Evolutionary conservation across 495 filamentous ascomycete species (phyloP), one percentile per base, ranked within the genome.

Genomic region (Aspergillus incahuasiensis): DNA sequence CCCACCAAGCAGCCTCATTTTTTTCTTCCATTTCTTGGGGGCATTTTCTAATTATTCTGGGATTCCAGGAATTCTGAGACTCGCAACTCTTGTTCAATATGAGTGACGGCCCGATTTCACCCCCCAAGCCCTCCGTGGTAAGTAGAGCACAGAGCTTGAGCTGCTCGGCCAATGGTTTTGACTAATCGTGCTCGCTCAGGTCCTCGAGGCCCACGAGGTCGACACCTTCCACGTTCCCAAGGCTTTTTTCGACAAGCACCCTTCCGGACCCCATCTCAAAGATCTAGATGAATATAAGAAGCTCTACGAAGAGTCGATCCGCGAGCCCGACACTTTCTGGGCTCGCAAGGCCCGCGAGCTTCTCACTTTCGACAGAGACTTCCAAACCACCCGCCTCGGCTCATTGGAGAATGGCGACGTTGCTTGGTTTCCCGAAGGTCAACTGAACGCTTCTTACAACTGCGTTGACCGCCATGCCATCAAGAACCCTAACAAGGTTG

Each of bases 261-360:
- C 87, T 20, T 69, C 71, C 30, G 82, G 86, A 55, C 84, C 87
- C 32, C 85, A 90, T 68, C 59, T 90, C 40, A 79, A 83, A 59
- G 74, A 75, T 58, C 59, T 97, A 35, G 89, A 95, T 59, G 86
- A 97, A 68, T 98, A 97, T 80, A 84, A 95, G 71, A 76, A 82
- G 74, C 75, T 96, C 58, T 97, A 97, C 79, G 92, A 96, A 63
- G 89, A 98, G 72, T 98, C 94, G 9, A 97, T 98, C 67, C 85
- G 87, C 63, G 79, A 91, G 59, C 92, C 94, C 51, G 74, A 94
- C 54, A 87, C 87, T 68, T 98, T 97, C 84, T 98, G 92, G 90
- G 89, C 77, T 39, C 80, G 80, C 55, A 78, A 83, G 72, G 95
- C 92, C 22, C 86, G 91, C 42, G 92, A 97, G 62, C 83, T 97